These are phyloP conservation scores for Tricholoma saponaceum DNA, from an alignment of 768 basidiomycete species.

Conservation along the genomic window DNA sequence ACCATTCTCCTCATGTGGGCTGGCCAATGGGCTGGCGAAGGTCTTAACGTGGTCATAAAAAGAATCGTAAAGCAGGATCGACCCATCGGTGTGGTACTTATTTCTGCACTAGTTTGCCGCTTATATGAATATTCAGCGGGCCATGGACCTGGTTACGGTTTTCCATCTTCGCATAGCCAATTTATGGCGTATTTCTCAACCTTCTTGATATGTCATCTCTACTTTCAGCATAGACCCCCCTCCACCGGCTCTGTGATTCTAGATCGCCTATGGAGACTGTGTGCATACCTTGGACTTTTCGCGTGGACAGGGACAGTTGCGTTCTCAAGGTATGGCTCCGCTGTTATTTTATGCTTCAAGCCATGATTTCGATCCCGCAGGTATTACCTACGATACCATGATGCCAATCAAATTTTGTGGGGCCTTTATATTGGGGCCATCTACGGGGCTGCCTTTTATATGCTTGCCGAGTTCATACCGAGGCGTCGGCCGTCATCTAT, in stretches of 20 bases:
- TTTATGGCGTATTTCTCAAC: constrained; percentile 86
- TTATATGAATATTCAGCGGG: constrained; percentile 33
- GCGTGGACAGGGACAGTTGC: constrained; percentile 67
- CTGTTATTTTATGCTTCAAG: not conserved
- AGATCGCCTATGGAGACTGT: constrained; percentile 44
- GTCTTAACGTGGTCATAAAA: constrained; percentile 66
- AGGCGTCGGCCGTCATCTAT: constrained; percentile 46
- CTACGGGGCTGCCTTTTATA: constrained; percentile 54
- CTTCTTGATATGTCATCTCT: constrained; percentile 71
- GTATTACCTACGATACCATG: constrained; percentile 71
- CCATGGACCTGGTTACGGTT: constrained; percentile 73
- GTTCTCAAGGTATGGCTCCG: constrained; percentile 61
- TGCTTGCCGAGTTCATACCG: constrained; percentile 57
- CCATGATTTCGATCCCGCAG: constrained; percentile 29
- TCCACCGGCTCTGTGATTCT: constrained; percentile 47
- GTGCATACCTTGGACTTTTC: constrained; percentile 46
- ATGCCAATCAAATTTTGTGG: constrained; percentile 66
- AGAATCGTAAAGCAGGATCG: constrained; percentile 62
- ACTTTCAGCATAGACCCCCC: constrained; percentile 61
- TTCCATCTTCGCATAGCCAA: constrained; percentile 87
- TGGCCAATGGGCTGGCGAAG: constrained; percentile 73
- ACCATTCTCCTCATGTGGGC: constrained; percentile 82
- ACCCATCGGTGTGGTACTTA: constrained; percentile 48
- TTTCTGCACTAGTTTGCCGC: not conserved
- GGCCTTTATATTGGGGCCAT: constrained; percentile 61